Base-by-base conservation (phyloP, 352 stramenopile genomes). In the Blastocystis sp. region DNA sequence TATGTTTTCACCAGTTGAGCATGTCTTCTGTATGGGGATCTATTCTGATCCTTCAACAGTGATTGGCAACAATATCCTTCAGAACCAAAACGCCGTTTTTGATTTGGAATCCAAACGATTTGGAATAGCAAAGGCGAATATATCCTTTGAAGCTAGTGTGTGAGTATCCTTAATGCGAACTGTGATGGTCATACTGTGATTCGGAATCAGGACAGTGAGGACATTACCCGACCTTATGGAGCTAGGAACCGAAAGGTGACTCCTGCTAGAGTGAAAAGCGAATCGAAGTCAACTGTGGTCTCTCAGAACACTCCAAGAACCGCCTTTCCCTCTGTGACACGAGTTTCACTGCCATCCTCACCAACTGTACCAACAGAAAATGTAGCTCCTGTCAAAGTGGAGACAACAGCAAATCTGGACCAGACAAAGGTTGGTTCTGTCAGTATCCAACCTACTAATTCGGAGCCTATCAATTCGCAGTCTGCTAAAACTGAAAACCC, bases 21-120 rank as follows among this genome's bases (percentile, higher is more conserved):
- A 49, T 21, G 57, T 86, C n/a, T 86, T 43, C 4, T 86, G 75
- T 11, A 21, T 86, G 52, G 75, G 75, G 7, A 42, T 86, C 0
- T 75, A 86, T 42, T 9, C 35, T 12, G 75, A 86, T 35, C 75
- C 75, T n/a, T 46, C 29, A 14, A 86, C 75, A 19, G 75, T 86
- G 6, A 86, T 86, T 42, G 75, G 75, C 9, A 86, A 75, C 42
- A 86, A 86, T 35, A 35, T 86, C 32, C 43, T 86, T 21, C 57
- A 75, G 11, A 27, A 42, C 19, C 75, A 86, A 0, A 54, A 67
- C 61, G 57, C 42, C 46, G 35, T 75, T n/a, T 86, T 86, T 49
- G 75, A 86, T 12, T 16, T 80, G 42, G 39, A 80, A 52, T 46
- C 59, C 11, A 80, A 61, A n/a, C 69, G 49, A 29, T 80, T 39